phyloP scores from a whole-genome alignment of 169 alveolate genomes.

The Cystoisospora suis region DNA sequence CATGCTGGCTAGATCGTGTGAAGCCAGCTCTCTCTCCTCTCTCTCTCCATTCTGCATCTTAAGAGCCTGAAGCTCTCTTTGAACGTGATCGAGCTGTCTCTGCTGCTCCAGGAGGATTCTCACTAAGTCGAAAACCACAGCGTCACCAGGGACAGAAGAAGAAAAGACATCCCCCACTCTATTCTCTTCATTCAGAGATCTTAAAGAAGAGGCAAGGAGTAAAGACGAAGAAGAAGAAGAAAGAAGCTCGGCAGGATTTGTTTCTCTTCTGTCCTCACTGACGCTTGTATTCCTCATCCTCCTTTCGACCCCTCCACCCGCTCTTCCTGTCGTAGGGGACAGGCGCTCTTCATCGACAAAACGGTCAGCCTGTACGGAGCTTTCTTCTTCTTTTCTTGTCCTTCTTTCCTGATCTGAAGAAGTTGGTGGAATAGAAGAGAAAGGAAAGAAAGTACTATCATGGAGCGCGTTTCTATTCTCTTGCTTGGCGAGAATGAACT shows the following conservation, averaged over 20 bases:
- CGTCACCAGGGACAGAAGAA: neutral
- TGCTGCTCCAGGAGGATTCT: neutral
- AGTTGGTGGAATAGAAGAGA: too few species aligned
- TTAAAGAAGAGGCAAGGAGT: neutral
- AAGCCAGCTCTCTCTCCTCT: neutral
- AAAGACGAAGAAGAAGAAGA: neutral
- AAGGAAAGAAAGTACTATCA: too few species aligned
- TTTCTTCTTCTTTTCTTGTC: too few species aligned
- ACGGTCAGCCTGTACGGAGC: too few species aligned
- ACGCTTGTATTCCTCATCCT: neutral
- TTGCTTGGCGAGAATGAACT: too few species aligned
- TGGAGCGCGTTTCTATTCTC: too few species aligned
- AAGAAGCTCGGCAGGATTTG: neutral
- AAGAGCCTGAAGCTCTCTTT: neutral
- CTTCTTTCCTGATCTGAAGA: too few species aligned
- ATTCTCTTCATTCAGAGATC: too few species aligned
- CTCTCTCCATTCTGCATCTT: neutral
- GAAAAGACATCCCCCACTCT: neutral
- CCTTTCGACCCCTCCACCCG: too few species aligned
- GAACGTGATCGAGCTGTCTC: conserved; percentile 7
- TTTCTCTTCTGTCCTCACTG: neutral
- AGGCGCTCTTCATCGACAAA: too few species aligned
- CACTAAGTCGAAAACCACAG: neutral
- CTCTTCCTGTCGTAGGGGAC: too few species aligned
- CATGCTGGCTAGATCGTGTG: neutral